Conservation (phyloP, 768 basidiomycete genomes). For the Cystobasidium ongulense region DNA sequence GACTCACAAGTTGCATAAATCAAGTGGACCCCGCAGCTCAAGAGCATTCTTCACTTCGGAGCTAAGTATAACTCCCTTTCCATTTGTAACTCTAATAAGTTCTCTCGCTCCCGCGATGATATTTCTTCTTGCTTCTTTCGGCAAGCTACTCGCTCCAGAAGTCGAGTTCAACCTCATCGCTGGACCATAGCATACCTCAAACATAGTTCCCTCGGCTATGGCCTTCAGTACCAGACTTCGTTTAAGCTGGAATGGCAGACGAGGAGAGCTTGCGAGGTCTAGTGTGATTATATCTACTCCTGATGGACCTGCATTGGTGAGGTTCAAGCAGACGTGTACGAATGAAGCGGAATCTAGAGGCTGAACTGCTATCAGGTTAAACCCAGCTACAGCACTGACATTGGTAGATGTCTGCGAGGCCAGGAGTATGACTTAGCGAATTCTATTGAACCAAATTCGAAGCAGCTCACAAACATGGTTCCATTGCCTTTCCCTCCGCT, state of each 20-base stretch:
- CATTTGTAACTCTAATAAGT: constrained; percentile 68
- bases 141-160: neutral
- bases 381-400: constrained; percentile 54
- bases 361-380: constrained; percentile 67
- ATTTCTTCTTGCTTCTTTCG: constrained; percentile 55
- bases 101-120: constrained; percentile 84
- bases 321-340: constrained; percentile 69
- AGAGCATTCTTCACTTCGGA: constrained; percentile 58
- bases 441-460: neutral
- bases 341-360: constrained; percentile 67
- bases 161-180: constrained; percentile 48
- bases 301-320: constrained; percentile 62
- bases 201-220: constrained; percentile 70
- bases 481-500: constrained; percentile 83
- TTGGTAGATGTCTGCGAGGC: constrained; percentile 63
- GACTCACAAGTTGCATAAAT: constrained; percentile 67
- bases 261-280: constrained; percentile 61
- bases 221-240: constrained; percentile 74
- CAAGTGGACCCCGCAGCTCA: constrained; percentile 63
- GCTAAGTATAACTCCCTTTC: constrained; percentile 65
- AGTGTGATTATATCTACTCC: constrained; percentile 74
- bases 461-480: constrained; percentile 52
- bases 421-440: neutral
- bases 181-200: constrained; percentile 71
- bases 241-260: constrained; percentile 70